Percentiles rank a stretch among this genome's conserved stretches.
phyloP scores from a whole-genome alignment of 2,329 filamentous ascomycete species.

The Dactylellina leptospora region DNA sequence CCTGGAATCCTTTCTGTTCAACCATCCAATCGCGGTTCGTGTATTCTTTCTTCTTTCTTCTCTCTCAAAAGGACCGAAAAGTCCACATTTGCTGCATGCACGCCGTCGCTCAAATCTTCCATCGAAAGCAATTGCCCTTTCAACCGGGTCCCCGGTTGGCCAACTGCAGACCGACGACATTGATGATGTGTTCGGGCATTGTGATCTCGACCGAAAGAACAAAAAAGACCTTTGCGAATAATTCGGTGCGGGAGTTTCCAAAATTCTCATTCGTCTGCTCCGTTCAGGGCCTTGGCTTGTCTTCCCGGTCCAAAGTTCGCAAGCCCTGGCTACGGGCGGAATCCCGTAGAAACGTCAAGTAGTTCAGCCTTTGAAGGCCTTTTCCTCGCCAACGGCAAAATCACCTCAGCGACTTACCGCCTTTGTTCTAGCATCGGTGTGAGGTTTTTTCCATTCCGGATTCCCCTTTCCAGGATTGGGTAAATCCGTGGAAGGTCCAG shows the following conservation, averaged over 20 bases:
- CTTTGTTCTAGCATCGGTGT: slow-evolving; percentile 34
- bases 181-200: slow-evolving; percentile 43
- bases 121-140: slow-evolving; percentile 6
- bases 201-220: slow-evolving; percentile 6
- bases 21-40: slow-evolving; percentile 6
- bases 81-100: slow-evolving; percentile 29
- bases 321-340: slow-evolving; percentile 24
- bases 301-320: background rate
- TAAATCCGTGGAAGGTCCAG: slow-evolving; percentile 48
- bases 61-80: too few species aligned
- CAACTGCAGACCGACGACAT: too few species aligned
- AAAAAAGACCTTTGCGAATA: too few species aligned
- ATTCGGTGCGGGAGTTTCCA: slow-evolving; percentile 46
- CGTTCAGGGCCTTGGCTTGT: slow-evolving; percentile 14
- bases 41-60: slow-evolving; percentile 1
- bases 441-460: slow-evolving; percentile 41
- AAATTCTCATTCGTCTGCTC: slow-evolving; percentile 48
- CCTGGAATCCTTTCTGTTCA: slow-evolving; percentile 10
- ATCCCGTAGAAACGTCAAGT: slow-evolving; percentile 9
- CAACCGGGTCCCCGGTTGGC: slow-evolving; percentile 31
- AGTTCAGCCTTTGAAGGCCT: slow-evolving; percentile 40
- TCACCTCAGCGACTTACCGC: slow-evolving; percentile 27
- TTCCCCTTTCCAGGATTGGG: slow-evolving; percentile 40
- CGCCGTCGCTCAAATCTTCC: background rate
- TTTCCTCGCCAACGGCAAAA: slow-evolving; percentile 29